Evolutionary conservation across 106 monocot species (phyloP).

Genomic region (Dendrobium chrysotoxum): DNA sequence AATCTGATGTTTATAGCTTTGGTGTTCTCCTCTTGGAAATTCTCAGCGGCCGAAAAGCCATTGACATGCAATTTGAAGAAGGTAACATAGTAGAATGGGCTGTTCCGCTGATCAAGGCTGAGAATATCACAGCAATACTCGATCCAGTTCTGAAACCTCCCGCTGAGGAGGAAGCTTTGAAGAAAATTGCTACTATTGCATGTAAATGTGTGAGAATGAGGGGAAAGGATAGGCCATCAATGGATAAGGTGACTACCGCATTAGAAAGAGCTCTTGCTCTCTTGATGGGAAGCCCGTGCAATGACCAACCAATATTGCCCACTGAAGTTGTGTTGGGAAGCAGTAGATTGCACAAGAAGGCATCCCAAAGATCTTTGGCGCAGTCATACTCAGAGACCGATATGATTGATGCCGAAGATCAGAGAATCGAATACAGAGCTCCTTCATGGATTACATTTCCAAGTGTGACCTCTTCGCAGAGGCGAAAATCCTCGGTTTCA

Average conservation of each 20-base stretch:
- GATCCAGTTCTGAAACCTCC: slow-evolving; percentile 74
- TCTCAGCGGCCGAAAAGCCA: slow-evolving; percentile 87
- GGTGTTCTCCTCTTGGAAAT: slow-evolving; percentile 94
- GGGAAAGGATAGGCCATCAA: slow-evolving; percentile 91
- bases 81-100: slow-evolving; percentile 97
- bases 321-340: slow-evolving; percentile 96
- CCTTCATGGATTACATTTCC: slow-evolving; percentile 99
- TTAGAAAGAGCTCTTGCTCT: slow-evolving; percentile 75
- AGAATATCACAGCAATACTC: slow-evolving; percentile 41
- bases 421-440: slow-evolving; percentile 67
- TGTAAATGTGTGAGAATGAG: slow-evolving; percentile 93
- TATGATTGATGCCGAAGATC: slow-evolving; percentile 44
- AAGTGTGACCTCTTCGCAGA: slow-evolving; percentile 84
- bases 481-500: slow-evolving; percentile 74
- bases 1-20: slow-evolving; percentile 97
- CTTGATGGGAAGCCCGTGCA: slow-evolving; percentile 86
- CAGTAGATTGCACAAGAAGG: slow-evolving; percentile 82
- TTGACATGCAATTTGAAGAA: slow-evolving; percentile 92
- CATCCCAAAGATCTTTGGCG: slow-evolving; percentile 70
- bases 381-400: slow-evolving; percentile 69
- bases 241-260: slow-evolving; percentile 92
- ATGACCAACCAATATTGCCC: slow-evolving; percentile 81
- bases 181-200: slow-evolving; percentile 62
- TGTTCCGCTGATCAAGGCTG: slow-evolving; percentile 78
- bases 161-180: slow-evolving; percentile 53